These are phyloP conservation scores for Tetrahymena malaccensis DNA, from an alignment of 73 alveolate species.

Conservation along the genomic window DNA sequence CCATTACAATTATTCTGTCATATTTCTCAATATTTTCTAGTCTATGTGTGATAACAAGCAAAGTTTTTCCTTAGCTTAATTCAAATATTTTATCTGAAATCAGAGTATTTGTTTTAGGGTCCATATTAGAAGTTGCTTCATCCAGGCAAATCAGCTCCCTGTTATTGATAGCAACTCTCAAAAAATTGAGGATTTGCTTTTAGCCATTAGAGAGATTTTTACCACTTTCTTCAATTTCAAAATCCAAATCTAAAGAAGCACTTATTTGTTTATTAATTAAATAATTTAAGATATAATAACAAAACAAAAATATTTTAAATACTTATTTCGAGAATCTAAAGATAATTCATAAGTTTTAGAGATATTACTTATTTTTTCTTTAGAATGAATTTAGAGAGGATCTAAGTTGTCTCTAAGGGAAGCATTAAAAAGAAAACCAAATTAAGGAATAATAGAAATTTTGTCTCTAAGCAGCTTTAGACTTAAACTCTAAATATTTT, in stretches of 20 bases:
- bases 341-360: constrained; percentile 29
- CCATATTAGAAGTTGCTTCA: constrained; percentile 75
- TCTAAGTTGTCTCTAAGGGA: constrained; percentile 75
- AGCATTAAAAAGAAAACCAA: constrained; percentile 58
- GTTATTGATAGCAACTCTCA: constrained; percentile 58
- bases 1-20: constrained; percentile 32
- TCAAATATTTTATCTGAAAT: constrained; percentile 19
- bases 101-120: constrained; percentile 61
- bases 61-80: constrained; percentile 14
- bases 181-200: constrained; percentile 56
- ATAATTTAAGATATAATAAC: background rate
- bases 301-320: background rate
- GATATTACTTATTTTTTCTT: constrained; percentile 31
- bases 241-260: constrained; percentile 16
- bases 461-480: constrained; percentile 52
- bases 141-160: constrained; percentile 58
- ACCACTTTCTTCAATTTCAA: constrained; percentile 56
- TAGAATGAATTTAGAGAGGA: constrained; percentile 51
- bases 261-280: background rate
- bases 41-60: constrained; percentile 35
- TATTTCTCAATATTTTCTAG: constrained; percentile 17
- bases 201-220: constrained; percentile 63
- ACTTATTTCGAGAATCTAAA: background rate
- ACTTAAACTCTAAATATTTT: constrained; percentile 34
- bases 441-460: constrained; percentile 68